Evolutionary conservation across 2,329 filamentous ascomycete genomes (phyloP), one percentile per base, ranked within the genome.

Genomic region (Hypoxylon sp.): DNA sequence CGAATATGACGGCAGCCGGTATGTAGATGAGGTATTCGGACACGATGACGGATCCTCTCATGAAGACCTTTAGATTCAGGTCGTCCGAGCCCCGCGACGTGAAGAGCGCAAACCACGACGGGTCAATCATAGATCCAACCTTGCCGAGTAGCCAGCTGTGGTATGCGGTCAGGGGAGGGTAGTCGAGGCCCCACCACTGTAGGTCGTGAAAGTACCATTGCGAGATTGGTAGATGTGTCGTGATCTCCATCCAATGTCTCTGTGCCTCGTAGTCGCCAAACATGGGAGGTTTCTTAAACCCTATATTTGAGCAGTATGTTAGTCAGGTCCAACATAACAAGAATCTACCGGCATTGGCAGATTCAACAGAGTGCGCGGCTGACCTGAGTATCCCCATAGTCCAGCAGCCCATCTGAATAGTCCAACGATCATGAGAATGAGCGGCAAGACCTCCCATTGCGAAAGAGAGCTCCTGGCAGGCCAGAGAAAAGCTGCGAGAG

Each of bases 161-260:
- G 77, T 99, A 99, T 48, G 95, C 96, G 49, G 95, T 99, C 77
- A 99, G 83, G 48, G 95, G 95, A 54, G 95, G 95, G 74, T 99
- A 99, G 77, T 99, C 95, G 65, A 99, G 83, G 0, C 96, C 96
- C 95, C 95, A 99, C 88, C 94, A 99, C 70, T 94, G 83, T 40
- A 98, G 80, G 73, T 99, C 93, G 74, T 99, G 92, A 72, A 96
- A 97, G 75, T 99, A 99, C 95, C 96, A 99, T 74, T 95, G 90
- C 9, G 92, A 95, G 31, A 96, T 82, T 11, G 95, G 95, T 1
- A 99, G 81, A 58, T 97, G 86, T 7, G 86, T 90, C 1, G 95
- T 97, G 64, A 99, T 81, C 72, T 99, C 95, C 93, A 99, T 97
- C 95, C 95, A 99, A 75, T 99, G 95, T 68, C 95, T 82, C 75